Evolutionary conservation across 305 asterid genomes (phyloP), one percentile per base, ranked within the genome.

Genomic region (Solanum chacoense): DNA sequence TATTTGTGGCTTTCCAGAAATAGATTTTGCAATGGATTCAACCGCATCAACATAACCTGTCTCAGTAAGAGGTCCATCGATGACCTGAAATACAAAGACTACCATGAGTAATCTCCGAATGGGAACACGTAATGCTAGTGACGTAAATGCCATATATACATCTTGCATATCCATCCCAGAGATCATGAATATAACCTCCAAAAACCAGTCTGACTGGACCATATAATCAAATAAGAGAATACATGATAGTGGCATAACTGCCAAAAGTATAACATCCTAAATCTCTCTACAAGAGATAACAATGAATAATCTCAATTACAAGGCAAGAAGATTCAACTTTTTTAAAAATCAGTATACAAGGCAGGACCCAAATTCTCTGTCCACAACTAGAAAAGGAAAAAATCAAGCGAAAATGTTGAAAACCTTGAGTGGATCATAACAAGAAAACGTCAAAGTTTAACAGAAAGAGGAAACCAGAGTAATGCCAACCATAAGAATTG

Each of bases 1-100:
- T 18, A 94, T 92, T 88, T 91, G 96, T 78, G 93, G 93, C 92
- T 86, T 93, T 89, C 94, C 96, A 71, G 93, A 87, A 90, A 96
- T 93, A 89, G 88, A 89, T 88, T 90, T 91, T 94, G 94, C 94
- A 75, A 94, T 84, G 87, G 93, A 89, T 88, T 91, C 90, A 31
- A 97, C 89, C 18, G 91, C 90, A 74, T 94, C 91, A 73, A 89
- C 83, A 89, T 90, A 92, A 85, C 92, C 63, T 75, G 93, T 93
- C 45, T 89, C 83, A 42, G 91, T 90, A 71, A 91, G 92, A 90
- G 91, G 91, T 91, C 95, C 98, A 91, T 96, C 98, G 85, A 94
- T 89, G 84, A 94, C 95, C 99, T 96, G 91, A 26, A 88, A 89
- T 36, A 88, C 74, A 36, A 76, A 32, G 13, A 36, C 26, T 76